phyloP scores from a whole-genome alignment of 2,329 filamentous ascomycete species.

The Fusarium papillatum region DNA sequence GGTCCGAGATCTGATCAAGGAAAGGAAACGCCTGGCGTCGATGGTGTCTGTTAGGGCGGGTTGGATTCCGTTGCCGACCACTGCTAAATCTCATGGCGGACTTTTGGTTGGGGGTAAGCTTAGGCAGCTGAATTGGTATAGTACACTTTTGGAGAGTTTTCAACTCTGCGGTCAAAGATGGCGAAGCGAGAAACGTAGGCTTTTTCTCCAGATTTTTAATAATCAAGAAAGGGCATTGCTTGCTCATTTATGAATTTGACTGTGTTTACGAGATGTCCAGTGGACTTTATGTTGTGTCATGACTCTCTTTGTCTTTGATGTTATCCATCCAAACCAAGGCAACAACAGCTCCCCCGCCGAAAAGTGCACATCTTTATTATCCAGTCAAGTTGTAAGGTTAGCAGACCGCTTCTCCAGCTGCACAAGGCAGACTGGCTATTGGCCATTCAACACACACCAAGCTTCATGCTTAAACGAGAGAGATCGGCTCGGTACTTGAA shows the following conservation, averaged over 20 bases:
- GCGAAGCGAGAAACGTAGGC: background rate
- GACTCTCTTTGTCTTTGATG: background rate
- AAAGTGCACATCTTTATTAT: constrained; percentile 24
- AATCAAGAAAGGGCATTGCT: background rate
- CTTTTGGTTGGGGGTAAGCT: background rate
- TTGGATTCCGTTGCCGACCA: background rate
- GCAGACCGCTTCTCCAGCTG: constrained; percentile 10
- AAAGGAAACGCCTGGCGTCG: constrained; percentile 12
- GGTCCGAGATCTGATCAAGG: constrained; percentile 20
- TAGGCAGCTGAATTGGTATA: background rate
- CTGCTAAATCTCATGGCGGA: background rate
- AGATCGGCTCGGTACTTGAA: background rate
- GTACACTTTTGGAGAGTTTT: background rate
- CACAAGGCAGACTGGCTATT: constrained; percentile 23
- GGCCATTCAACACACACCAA: constrained; percentile 6
- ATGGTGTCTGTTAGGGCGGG: constrained; percentile 5
- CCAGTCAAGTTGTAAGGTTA: constrained; percentile 16
- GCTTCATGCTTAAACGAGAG: background rate
- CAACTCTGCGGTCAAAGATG: background rate
- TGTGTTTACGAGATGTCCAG: background rate
- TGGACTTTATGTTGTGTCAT: background rate
- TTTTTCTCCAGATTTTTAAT: background rate
- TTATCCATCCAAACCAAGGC: background rate
- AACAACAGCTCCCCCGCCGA: constrained; percentile 6
- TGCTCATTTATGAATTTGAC: background rate